Evolutionary conservation across 768 basidiomycete genomes (phyloP).

Genomic region (Xanthoconium stramineum): DNA sequence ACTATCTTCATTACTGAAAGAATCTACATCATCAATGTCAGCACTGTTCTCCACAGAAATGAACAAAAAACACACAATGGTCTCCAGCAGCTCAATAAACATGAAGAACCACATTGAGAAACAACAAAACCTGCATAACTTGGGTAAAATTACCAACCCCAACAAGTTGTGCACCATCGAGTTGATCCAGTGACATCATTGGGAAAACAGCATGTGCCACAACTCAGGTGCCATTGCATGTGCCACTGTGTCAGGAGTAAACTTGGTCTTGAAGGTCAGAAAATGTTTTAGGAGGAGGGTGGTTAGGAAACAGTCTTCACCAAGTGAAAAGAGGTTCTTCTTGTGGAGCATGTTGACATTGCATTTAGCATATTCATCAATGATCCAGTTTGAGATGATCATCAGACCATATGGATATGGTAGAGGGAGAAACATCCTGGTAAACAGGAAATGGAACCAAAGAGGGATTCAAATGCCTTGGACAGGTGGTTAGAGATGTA

Average conservation of each 20-base stretch:
- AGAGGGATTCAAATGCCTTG: no score
- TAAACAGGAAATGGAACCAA: no score
- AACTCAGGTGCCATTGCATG: neutral
- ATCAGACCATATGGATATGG: no score
- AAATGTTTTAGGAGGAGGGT: conserved; percentile 25
- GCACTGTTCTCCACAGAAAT: neutral
- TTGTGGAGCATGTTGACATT: no score
- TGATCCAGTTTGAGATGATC: no score
- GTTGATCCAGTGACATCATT: neutral
- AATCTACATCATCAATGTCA: conserved; percentile 50
- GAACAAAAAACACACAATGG: conserved; percentile 57
- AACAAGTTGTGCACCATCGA: no score
- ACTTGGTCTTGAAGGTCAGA: conserved; percentile 29
- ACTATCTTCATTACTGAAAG: conserved; percentile 63
- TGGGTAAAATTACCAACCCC: neutral
- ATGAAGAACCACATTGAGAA: neutral
- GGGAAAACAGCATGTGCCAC: neutral
- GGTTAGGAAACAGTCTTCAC: no score
- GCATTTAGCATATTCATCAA: no score
- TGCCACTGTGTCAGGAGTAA: conserved; percentile 47
- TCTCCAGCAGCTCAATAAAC: conserved; percentile 48
- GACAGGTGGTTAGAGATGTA: conserved; percentile 59
- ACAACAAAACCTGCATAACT: neutral
- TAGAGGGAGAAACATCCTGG: no score
- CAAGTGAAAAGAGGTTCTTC: no score